A percentile compares a stretch with the other conserved stretches of the same genome.
Conservation (phyloP, 352 stramenopile genomes). For the Pythium graminicola region DNA sequence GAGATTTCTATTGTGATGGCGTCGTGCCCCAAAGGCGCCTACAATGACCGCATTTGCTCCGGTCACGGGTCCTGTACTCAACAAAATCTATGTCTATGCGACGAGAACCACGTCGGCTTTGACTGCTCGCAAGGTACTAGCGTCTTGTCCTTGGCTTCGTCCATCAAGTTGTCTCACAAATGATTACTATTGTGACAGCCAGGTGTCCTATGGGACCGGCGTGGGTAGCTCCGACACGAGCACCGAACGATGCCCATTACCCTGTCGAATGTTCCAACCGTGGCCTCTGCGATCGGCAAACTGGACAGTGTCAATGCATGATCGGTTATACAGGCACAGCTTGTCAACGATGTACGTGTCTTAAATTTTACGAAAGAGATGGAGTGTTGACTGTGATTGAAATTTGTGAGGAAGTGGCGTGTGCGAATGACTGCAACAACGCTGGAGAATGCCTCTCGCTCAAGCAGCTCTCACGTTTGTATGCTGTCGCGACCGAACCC, state of each 20-base stretch:
- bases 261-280: conserved; percentile 72
- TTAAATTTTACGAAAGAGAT: neutral
- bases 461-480: conserved; percentile 39
- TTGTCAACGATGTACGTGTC: conserved; percentile 55
- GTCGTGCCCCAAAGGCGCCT: conserved; percentile 36
- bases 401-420: conserved; percentile 41
- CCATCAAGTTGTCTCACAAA: too few relatives aligned
- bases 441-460: conserved; percentile 65
- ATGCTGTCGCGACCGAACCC: conserved; percentile 39
- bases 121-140: conserved; percentile 56
- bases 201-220: conserved; percentile 43
- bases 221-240: conserved; percentile 50
- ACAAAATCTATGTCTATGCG: conserved; percentile 46
- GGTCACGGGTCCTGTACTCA: conserved; percentile 43
- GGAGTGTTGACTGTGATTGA: conserved; percentile 12
- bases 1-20: neutral
- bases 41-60: conserved; percentile 55
- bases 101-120: conserved; percentile 42
- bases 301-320: conserved; percentile 53
- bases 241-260: conserved; percentile 53
- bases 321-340: conserved; percentile 59
- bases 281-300: conserved; percentile 48
- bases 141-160: too few relatives aligned
- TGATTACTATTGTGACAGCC: too few relatives aligned
- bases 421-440: conserved; percentile 32